Percentiles rank a stretch among this genome's conserved stretches.
phyloP scores from a whole-genome alignment of 2,329 filamentous ascomycete genomes.

The Colletotrichum musicola region DNA sequence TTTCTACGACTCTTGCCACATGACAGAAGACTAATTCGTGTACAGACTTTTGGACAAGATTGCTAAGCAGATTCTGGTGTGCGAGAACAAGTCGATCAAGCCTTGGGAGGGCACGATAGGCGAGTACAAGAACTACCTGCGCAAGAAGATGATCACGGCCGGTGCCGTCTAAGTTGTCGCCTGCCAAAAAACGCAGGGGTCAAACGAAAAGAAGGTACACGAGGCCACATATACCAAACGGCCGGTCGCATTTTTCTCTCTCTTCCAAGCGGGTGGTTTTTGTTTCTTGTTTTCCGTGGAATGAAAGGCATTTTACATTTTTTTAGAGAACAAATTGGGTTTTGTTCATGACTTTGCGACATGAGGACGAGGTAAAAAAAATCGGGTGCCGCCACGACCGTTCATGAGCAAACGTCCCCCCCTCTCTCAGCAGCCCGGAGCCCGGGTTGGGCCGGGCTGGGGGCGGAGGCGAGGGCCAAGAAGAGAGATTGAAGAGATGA shows the following conservation, averaged over 20 bases:
- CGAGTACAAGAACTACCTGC: constrained; percentile 97
- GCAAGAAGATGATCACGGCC: constrained; percentile 96
- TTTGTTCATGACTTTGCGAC: constrained; percentile 8
- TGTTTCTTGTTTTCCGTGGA: constrained; percentile 20
- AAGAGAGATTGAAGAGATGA: constrained; percentile 6
- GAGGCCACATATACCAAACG: constrained; percentile 1
- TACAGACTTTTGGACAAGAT: constrained; percentile 96
- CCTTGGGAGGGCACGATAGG: constrained; percentile 91
- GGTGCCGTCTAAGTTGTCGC: constrained; percentile 82
- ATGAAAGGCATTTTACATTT: constrained; percentile 5
- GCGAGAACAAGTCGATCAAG: constrained; percentile 95
- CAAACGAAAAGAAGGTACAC: not conserved
- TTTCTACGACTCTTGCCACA: not conserved
- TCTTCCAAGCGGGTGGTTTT: constrained; percentile 18
- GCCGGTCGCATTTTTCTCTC: constrained; percentile 16
- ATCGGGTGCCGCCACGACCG: constrained; percentile 19
- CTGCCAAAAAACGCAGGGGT: too few species aligned
- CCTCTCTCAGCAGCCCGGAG: too few species aligned
- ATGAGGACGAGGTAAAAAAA: not conserved
- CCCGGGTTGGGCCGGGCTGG: not conserved
- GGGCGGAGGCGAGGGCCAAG: not conserved
- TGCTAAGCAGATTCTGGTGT: constrained; percentile 99
- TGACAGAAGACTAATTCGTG: constrained; percentile 39
- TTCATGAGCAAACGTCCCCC: constrained; percentile 9
- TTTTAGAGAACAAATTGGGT: constrained; percentile 3